Evolutionary conservation across 129 eudicot species (phyloP).

Genomic region (Sambucus nigra): DNA sequence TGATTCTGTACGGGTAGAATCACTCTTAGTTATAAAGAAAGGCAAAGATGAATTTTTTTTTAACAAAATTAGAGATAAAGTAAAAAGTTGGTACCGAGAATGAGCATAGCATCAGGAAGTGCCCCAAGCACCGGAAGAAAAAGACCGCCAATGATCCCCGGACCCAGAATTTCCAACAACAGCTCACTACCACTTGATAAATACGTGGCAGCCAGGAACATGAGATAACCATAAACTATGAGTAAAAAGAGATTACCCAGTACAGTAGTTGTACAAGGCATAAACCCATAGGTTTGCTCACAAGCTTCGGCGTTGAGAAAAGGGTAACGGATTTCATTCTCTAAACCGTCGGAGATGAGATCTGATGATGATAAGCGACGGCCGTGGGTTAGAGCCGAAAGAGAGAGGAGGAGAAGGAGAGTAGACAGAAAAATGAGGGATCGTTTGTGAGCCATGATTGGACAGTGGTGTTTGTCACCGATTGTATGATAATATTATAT

Average conservation of each 20-base stretch:
- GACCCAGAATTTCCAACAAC: slow-evolving; percentile 64
- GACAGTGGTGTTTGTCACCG: too few relatives aligned
- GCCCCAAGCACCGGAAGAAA: slow-evolving; percentile 78
- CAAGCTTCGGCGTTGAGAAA: slow-evolving; percentile 36
- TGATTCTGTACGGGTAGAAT: too few relatives aligned
- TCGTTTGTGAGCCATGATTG: slow-evolving; percentile 18
- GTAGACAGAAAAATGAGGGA: slow-evolving; percentile 17
- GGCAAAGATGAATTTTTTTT: too few relatives aligned
- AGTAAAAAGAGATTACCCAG: slow-evolving; percentile 59
- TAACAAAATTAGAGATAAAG: neutral
- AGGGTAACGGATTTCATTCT: slow-evolving; percentile 8
- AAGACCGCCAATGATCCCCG: slow-evolving; percentile 78
- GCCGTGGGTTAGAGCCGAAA: slow-evolving; percentile 19
- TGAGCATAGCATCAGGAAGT: slow-evolving; percentile 84
- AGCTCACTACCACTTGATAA: slow-evolving; percentile 66
- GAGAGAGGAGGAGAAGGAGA: slow-evolving; percentile 29
- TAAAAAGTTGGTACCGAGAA: slow-evolving; percentile 37
- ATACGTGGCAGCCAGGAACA: slow-evolving; percentile 66
- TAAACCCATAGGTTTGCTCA: slow-evolving; percentile 67
- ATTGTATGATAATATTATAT: too few relatives aligned
- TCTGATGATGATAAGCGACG: slow-evolving; percentile 26
- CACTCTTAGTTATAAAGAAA: too few relatives aligned
- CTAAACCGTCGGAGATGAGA: slow-evolving; percentile 47
- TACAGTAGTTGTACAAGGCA: slow-evolving; percentile 63
- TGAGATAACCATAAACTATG: slow-evolving; percentile 61